Conservation (phyloP, 768 basidiomycete species). For the Lactarius sanguifluus region DNA sequence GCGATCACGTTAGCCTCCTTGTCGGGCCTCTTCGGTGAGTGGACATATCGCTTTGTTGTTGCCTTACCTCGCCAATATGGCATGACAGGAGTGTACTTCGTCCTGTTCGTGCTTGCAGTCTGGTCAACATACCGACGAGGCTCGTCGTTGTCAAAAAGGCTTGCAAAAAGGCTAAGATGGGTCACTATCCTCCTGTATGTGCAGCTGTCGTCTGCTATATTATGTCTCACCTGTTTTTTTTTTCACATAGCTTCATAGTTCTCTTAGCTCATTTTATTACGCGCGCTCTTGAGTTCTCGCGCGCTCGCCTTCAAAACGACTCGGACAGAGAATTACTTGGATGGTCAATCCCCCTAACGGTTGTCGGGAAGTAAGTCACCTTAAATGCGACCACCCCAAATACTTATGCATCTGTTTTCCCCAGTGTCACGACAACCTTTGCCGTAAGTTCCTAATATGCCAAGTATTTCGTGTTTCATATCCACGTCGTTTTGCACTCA, state of each 20-base stretch:
- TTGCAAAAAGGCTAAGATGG: conserved; percentile 26
- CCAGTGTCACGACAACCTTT: conserved; percentile 20
- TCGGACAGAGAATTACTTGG: conserved; percentile 23
- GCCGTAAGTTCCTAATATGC: not conserved
- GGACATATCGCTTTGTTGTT: not conserved
- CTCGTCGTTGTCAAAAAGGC: conserved; percentile 17
- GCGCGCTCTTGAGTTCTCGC: conserved; percentile 29
- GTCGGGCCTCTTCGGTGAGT: conserved; percentile 30
- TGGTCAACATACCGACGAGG: conserved; percentile 29
- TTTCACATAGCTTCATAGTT: conserved; percentile 29
- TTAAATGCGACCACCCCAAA: no score
- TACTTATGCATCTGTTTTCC: conserved; percentile 2
- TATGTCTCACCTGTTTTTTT: conserved; percentile 31
- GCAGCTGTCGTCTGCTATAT: not conserved
- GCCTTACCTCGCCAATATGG: not conserved
- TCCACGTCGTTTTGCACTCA: conserved; percentile 9
- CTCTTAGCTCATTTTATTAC: conserved; percentile 31
- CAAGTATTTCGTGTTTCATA: not conserved
- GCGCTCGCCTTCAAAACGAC: conserved; percentile 27
- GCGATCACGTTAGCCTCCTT: conserved; percentile 26
- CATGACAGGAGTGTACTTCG: conserved; percentile 31
- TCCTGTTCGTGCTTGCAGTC: conserved; percentile 30
- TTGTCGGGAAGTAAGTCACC: conserved; percentile 19
- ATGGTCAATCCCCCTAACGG: conserved; percentile 29
- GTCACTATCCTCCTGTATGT: conserved; percentile 31